These are phyloP conservation scores for Mycena alexandri DNA, from an alignment of 768 basidiomycete genomes.

Conservation along the genomic window DNA sequence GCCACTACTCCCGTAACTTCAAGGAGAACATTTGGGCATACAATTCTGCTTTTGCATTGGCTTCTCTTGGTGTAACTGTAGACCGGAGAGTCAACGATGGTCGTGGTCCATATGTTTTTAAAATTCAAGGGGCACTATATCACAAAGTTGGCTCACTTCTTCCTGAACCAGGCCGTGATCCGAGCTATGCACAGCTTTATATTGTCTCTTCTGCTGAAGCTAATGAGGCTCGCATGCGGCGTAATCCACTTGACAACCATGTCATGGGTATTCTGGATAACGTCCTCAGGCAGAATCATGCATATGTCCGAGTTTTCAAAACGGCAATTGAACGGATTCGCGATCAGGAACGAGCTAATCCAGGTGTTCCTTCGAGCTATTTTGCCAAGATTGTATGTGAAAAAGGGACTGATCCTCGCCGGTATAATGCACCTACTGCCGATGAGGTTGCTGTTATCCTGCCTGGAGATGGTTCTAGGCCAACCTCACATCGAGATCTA, in stretches of 20 bases:
- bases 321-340: conserved; percentile 3
- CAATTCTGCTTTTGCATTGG: conserved; percentile 51
- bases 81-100: conserved; percentile 38
- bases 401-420: neutral
- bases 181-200: neutral
- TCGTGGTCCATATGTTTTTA: conserved; percentile 43
- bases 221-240: conserved; percentile 1
- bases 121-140: neutral
- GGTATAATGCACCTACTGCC: neutral
- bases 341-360: conserved; percentile 39
- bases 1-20: conserved; percentile 37
- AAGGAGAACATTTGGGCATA: conserved; percentile 49
- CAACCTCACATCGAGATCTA: neutral
- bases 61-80: conserved; percentile 43
- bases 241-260: conserved; percentile 17
- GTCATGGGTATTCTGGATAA: conserved; percentile 32
- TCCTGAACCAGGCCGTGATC: neutral
- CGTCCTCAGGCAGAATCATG: conserved; percentile 12
- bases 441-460: conserved; percentile 1
- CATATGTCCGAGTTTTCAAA: conserved; percentile 8
- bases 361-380: conserved; percentile 23
- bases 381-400: conserved; percentile 10
- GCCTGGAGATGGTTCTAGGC: too few species aligned
- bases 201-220: conserved; percentile 10
- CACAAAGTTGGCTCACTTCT: neutral